Evolutionary conservation across 106 monocot genomes (phyloP).

Genomic region (Iris macrosiphon): DNA sequence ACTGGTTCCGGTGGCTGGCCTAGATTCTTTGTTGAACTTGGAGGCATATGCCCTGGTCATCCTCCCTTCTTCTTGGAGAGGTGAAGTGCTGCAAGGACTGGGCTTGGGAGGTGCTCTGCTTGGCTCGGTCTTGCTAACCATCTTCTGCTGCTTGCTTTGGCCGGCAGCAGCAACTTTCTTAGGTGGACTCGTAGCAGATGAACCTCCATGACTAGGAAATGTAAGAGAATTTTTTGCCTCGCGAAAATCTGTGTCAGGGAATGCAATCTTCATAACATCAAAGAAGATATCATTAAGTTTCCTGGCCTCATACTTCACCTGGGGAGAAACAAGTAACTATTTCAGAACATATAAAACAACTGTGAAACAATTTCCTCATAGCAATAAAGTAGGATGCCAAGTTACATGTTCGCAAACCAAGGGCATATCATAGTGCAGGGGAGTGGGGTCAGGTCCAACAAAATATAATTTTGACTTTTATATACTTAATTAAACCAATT

Average conservation of each 20-base stretch:
- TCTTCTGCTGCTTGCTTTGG: constrained; percentile 35
- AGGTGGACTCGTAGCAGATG: constrained; percentile 12
- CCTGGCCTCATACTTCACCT: constrained; percentile 70
- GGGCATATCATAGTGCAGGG: no score
- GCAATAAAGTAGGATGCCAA: no score
- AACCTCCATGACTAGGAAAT: constrained; percentile 28
- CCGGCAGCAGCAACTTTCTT: constrained; percentile 12
- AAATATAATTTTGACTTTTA: no score
- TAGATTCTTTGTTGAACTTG: constrained; percentile 28
- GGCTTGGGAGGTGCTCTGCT: background rate
- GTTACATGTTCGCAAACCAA: no score
- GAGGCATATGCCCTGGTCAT: constrained; percentile 9
- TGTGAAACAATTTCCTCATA: no score
- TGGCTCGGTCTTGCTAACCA: constrained; percentile 8
- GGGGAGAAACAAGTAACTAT: constrained; percentile 4
- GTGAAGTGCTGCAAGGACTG: background rate
- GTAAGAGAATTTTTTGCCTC: constrained; percentile 40
- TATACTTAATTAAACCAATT: no score
- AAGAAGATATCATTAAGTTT: constrained; percentile 80
- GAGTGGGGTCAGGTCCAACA: no score
- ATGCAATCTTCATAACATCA: constrained; percentile 85
- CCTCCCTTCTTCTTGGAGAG: constrained; percentile 13
- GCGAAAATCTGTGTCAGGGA: constrained; percentile 75
- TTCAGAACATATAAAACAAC: background rate
- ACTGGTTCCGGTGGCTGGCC: constrained; percentile 1